A percentile compares a stretch with the other conserved stretches of the same genome.
Conservation (phyloP, 2,329 filamentous ascomycete species). For the Monilinia vaccinii-corymbosi region DNA sequence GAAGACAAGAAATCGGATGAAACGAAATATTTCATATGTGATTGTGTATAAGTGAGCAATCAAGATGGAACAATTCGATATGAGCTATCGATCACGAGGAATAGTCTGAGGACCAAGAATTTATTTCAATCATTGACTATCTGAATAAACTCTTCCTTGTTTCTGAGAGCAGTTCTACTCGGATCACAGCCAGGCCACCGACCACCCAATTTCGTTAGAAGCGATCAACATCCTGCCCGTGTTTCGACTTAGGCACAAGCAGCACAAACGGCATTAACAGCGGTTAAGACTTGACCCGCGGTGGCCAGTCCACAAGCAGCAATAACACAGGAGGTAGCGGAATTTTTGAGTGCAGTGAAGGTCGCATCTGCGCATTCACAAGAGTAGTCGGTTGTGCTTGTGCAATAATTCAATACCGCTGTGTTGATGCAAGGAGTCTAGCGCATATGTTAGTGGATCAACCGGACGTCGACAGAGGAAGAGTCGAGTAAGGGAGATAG, state of each 20-base stretch:
- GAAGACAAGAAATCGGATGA: no score
- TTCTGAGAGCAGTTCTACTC: no score
- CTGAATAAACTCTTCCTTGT: background rate
- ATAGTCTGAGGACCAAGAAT: background rate
- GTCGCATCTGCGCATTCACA: slow-evolving; percentile 2
- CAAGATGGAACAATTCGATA: no score
- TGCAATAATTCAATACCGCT: background rate
- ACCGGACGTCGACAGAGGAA: background rate
- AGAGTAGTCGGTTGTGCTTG: background rate
- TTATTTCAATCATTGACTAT: background rate
- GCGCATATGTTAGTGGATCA: background rate
- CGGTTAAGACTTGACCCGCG: background rate
- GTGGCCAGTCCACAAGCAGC: background rate
- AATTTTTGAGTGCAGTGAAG: background rate
- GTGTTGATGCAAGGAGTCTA: slow-evolving; percentile 1
- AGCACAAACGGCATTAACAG: background rate
- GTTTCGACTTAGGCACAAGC: background rate
- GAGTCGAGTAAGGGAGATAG: background rate
- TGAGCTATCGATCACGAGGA: no score
- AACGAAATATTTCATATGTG: no score
- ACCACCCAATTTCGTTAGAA: background rate
- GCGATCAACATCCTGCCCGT: background rate
- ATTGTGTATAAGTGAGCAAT: no score
- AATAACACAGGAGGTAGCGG: background rate
- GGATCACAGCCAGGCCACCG: background rate